Evolutionary conservation across 768 basidiomycete species (phyloP).

Genomic region (Hortiboletus campestris): DNA sequence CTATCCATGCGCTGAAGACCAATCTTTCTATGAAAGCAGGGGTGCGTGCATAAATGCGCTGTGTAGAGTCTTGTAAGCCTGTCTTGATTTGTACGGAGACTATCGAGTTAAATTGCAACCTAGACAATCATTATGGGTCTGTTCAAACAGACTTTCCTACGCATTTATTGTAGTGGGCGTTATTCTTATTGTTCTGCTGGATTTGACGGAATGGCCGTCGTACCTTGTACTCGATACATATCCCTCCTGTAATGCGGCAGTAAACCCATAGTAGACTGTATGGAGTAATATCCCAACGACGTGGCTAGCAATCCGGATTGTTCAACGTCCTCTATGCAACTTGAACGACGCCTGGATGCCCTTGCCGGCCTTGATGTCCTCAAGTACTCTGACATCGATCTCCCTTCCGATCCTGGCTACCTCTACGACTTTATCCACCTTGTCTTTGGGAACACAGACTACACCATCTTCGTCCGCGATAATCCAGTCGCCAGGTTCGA

Average conservation of each 20-base stretch:
- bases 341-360: slow-evolving; percentile 79
- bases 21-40: slow-evolving; percentile 45
- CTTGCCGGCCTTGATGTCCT: slow-evolving; percentile 72
- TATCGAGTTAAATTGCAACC: background rate
- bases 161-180: background rate
- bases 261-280: background rate
- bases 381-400: slow-evolving; percentile 69
- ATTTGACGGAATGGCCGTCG: slow-evolving; percentile 16
- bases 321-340: slow-evolving; percentile 58
- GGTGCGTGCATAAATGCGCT: slow-evolving; percentile 31
- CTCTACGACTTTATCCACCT: slow-evolving; percentile 55
- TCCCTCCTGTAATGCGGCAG: slow-evolving; percentile 17
- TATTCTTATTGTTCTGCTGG: slow-evolving; percentile 22
- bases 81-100: background rate
- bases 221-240: slow-evolving; percentile 22
- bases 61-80: slow-evolving; percentile 2
- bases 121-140: slow-evolving; percentile 1
- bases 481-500: slow-evolving; percentile 78
- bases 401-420: slow-evolving; percentile 57
- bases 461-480: slow-evolving; percentile 90
- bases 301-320: background rate
- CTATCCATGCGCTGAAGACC: slow-evolving; percentile 47
- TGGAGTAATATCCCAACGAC: background rate
- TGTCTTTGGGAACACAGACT: slow-evolving; percentile 65
- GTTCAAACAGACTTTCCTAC: slow-evolving; percentile 4